A percentile compares a stretch with the other conserved stretches of the same genome.
phyloP scores from a whole-genome alignment of 83 land plant species.

The Diphasiastrum complanatum region DNA sequence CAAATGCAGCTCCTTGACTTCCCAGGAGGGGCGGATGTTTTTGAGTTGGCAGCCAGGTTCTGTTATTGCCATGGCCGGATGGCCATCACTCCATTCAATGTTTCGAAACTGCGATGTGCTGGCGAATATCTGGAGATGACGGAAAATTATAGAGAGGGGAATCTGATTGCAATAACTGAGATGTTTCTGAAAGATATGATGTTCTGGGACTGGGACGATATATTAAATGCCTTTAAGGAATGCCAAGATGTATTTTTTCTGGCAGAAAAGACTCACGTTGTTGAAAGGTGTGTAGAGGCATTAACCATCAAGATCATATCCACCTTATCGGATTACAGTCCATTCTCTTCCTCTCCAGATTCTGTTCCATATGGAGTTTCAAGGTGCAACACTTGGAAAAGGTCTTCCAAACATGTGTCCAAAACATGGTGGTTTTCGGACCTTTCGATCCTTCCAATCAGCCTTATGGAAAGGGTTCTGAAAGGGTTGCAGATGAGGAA shows the following conservation, averaged over 20 bases:
- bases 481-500: constrained; percentile 37
- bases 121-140: constrained; percentile 62
- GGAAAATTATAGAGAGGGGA: constrained; percentile 12
- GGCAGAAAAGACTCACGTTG: constrained; percentile 23
- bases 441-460: constrained; percentile 26
- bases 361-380: constrained; percentile 37
- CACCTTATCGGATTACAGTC: constrained; percentile 26
- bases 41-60: constrained; percentile 52
- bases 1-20: constrained; percentile 46
- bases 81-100: constrained; percentile 28
- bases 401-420: constrained; percentile 25
- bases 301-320: constrained; percentile 29
- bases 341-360: constrained; percentile 51
- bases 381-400: constrained; percentile 43
- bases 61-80: constrained; percentile 45
- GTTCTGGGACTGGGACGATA: constrained; percentile 50
- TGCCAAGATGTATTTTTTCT: constrained; percentile 29
- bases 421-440: constrained; percentile 67
- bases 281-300: constrained; percentile 39
- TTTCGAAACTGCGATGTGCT: constrained; percentile 30
- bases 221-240: constrained; percentile 42
- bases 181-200: constrained; percentile 33
- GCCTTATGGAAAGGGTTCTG: constrained; percentile 35
- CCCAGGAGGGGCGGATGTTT: constrained; percentile 52
- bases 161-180: constrained; percentile 33